Conservation (phyloP, 2,329 filamentous ascomycete genomes). For the Talaromyces sp. region DNA sequence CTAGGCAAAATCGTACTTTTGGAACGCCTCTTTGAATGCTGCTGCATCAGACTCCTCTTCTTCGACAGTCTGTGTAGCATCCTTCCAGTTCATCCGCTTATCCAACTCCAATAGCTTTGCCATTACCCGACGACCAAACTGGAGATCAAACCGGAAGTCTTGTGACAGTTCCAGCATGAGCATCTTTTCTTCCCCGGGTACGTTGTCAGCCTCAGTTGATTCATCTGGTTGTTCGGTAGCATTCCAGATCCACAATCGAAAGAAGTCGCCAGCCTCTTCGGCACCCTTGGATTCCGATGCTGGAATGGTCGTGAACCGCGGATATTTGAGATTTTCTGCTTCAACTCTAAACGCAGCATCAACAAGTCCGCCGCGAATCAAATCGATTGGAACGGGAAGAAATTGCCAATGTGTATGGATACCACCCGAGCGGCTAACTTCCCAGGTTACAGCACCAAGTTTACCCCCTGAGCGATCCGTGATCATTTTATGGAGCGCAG, state of each 20-base stretch:
- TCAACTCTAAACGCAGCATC: conserved; percentile 88
- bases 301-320: conserved; percentile 49
- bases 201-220: conserved; percentile 4
- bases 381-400: conserved; percentile 70
- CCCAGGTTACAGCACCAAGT: conserved; percentile 86
- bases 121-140: conserved; percentile 85
- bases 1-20: conserved; percentile 81
- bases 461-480: conserved; percentile 44
- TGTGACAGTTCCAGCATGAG: conserved; percentile 74
- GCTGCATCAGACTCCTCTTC: conserved; percentile 80
- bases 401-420: conserved; percentile 96
- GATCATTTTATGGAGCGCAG: conserved; percentile 78
- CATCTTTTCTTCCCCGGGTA: conserved; percentile 63
- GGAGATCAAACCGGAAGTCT: conserved; percentile 79
- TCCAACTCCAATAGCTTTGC: conserved; percentile 85
- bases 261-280: conserved; percentile 63
- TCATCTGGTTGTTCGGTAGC: neutral
- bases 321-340: conserved; percentile 72
- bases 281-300: conserved; percentile 35
- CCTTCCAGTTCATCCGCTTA: conserved; percentile 78
- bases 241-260: conserved; percentile 79
- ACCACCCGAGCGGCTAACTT: conserved; percentile 79
- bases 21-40: conserved; percentile 79
- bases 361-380: conserved; percentile 73
- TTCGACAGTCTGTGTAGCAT: conserved; percentile 73